These are phyloP conservation scores for Gossypium schwendimanii DNA, from an alignment of 441 rosid species.

Conservation along the genomic window DNA sequence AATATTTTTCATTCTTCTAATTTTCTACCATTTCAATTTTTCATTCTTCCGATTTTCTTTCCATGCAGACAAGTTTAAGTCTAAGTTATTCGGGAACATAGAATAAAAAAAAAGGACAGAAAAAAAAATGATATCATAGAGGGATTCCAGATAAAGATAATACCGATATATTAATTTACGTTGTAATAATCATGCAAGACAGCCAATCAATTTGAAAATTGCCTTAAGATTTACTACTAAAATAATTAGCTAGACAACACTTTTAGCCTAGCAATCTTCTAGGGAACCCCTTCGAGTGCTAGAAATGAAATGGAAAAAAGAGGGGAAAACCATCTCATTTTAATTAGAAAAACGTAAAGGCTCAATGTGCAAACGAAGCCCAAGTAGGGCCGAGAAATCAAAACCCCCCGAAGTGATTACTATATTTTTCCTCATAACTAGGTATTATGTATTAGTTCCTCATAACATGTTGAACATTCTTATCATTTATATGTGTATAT, in stretches of 20 bases:
- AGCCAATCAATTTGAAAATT: conserved; percentile 33
- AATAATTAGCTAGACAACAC: conserved; percentile 7
- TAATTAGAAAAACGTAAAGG: conserved; percentile 6
- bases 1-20: no score
- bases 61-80: no score
- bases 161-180: conserved; percentile 28
- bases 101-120: conserved; percentile 24
- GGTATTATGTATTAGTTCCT: no score
- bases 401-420: background rate
- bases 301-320: background rate
- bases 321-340: conserved; percentile 35
- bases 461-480: background rate
- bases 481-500: background rate
- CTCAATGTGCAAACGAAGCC: conserved; percentile 32
- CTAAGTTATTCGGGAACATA: conserved; percentile 9
- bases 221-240: conserved; percentile 18
- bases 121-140: conserved; percentile 30
- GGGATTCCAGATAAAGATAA: conserved; percentile 33
- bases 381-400: conserved; percentile 11
- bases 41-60: no score
- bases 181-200: conserved; percentile 35
- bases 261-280: conserved; percentile 21
- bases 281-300: conserved; percentile 11
- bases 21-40: no score
- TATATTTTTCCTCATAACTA: no score